Evolutionary conservation across 768 basidiomycete genomes (phyloP).

Genomic region (Nidularia pulvinata): DNA sequence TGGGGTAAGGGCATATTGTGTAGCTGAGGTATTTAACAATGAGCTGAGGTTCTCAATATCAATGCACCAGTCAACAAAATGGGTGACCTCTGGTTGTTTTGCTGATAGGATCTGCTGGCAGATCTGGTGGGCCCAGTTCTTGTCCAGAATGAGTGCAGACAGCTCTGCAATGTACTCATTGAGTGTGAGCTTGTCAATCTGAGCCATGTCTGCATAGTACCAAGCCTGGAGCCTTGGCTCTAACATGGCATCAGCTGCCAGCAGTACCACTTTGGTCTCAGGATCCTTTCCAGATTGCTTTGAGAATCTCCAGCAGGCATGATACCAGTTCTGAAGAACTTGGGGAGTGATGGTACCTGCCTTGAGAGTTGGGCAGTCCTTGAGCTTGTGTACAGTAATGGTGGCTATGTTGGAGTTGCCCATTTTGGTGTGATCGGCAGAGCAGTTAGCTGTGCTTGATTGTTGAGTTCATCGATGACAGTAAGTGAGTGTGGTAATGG

Average conservation of each 20-base stretch:
- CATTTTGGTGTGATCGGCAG: too few species aligned
- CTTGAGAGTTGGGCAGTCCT: not conserved
- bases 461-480: too few species aligned
- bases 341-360: not conserved
- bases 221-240: not conserved
- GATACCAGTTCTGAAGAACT: not conserved
- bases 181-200: not conserved
- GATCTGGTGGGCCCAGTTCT: too few species aligned
- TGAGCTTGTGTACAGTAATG: not conserved
- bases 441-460: too few species aligned
- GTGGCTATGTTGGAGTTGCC: too few species aligned
- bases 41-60: constrained; percentile 13
- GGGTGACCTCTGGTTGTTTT: not conserved
- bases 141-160: too few species aligned
- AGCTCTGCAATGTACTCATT: too few species aligned
- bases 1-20: constrained; percentile 3
- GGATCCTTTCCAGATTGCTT: not conserved
- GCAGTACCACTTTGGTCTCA: not conserved
- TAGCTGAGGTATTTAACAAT: constrained; percentile 6
- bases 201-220: not conserved
- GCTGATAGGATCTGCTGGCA: too few species aligned
- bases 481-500: too few species aligned
- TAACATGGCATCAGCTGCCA: not conserved
- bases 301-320: not conserved
- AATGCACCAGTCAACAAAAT: constrained; percentile 13